Base-by-base conservation (phyloP, 1,284 basidiomycete species). In the Ceratobasidium sp. region DNA sequence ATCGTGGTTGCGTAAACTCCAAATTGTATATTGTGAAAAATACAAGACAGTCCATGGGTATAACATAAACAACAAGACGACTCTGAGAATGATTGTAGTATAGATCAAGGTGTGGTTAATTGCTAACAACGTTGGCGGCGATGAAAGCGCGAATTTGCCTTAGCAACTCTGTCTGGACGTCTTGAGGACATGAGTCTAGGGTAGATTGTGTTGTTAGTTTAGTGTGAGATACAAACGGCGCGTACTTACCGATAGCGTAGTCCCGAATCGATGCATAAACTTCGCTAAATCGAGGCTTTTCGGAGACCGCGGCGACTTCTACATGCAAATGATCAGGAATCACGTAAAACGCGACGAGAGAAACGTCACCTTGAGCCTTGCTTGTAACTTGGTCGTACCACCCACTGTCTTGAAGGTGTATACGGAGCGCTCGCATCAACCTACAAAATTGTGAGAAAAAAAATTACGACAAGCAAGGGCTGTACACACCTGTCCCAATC, bases 321-420 rank as follows among this genome's bases (percentile, higher is more conserved):
- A n/a, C 23, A 49, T 26, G 55, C 26, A 66, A 9, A 33, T 39
- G 40, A 28, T 53, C n/a, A 55, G 53, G 23, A 64, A 61, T 46
- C 23, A n/a, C n/a, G 33, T 26, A 68, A 28, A n/a, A 33, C 33
- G 4, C 26, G 3, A 49, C 6, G 46, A 49, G 18, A 66, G 20
- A 39, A n/a, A 49, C 26, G 5, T 9, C 53, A 75, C 72, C 72
- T 66, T 75, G 72, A 23, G 72, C 72, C 28, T 23, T 75, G 49
- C 61, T 66, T 3, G 72, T 75, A n/a, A 75, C 61, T 28, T 66
- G 33, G 26, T 75, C 72, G 23, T 75, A 75, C 72, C 72, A 75
- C 2, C 72, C 72, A 7, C 72, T 39, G 46, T 75, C 72, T 13
- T 75, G 72, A 46, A 75, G 51, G 39, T 75, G 72, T 33, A 66